Percentiles rank a stretch among this genome's conserved stretches.
Conservation (phyloP, 1,284 basidiomycete species). For the Dichomitus squalens region DNA sequence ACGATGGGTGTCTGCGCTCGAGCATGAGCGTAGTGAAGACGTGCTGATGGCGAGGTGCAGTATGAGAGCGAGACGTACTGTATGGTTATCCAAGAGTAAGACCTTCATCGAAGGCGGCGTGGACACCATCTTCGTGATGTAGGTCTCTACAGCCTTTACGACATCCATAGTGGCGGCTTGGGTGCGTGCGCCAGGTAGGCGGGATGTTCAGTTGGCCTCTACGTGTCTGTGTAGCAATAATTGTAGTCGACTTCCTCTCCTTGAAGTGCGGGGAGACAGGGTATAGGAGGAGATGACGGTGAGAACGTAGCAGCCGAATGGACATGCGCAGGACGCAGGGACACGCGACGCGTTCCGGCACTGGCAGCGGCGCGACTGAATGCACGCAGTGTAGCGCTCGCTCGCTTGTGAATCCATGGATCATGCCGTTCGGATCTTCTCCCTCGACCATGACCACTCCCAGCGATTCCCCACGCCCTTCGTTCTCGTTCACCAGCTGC, state of each 20-base stretch:
- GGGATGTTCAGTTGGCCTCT: neutral
- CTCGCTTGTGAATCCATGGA: neutral
- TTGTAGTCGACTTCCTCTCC: too few species aligned
- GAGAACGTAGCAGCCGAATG: conserved; percentile 4
- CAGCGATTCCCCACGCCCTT: neutral
- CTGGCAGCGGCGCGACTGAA: neutral
- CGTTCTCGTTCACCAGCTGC: neutral
- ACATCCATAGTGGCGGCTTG: conserved; percentile 75
- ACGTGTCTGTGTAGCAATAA: neutral
- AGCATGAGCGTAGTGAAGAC: neutral
- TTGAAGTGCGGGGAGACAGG: neutral
- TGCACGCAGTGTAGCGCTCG: too few species aligned
- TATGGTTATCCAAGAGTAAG: conserved; percentile 93
- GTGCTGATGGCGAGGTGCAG: neutral
- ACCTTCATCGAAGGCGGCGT: conserved; percentile 94
- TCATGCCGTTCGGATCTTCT: conserved; percentile 2
- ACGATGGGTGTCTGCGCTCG: conserved; percentile 89
- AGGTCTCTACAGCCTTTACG: conserved; percentile 92
- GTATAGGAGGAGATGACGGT: neutral
- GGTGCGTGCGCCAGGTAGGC: neutral
- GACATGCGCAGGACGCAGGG: conserved; percentile 5
- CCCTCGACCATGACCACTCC: conserved; percentile 1
- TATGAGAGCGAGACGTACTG: conserved; percentile 55
- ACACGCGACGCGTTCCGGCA: conserved; percentile 17
- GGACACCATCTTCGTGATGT: conserved; percentile 89